Base-by-base conservation (phyloP, 2,329 filamentous ascomycete species). In the Botrytis cinerea region DNA sequence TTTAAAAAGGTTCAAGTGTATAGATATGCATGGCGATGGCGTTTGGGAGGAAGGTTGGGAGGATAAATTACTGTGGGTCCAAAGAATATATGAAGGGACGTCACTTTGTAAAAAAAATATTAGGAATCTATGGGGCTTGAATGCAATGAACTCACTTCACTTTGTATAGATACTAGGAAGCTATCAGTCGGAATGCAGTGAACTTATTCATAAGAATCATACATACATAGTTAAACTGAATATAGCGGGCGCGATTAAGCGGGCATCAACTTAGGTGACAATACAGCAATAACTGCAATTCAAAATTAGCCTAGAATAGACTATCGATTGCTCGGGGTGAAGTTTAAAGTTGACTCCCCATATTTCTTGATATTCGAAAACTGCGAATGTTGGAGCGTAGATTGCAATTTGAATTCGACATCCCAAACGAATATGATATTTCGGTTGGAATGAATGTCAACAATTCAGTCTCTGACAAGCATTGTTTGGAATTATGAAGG, bases 1-100 rank as follows among this genome's bases (percentile, higher is more conserved):
- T 67, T 12, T 67, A 25, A 28, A 20, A 5, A 12, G 35, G 9
- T 40, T 18, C 25, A 46, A 28, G 16, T 68, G 48, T 54, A 68
- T 43, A 40, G 48, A 68, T 57, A 68, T 68, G 66, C 66, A 57
- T 43, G 35, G 66, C 48, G 35, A 68, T 54, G 66, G 66, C 66
- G 66, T 68, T 68, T 43, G 6, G 14, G 61, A 20, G 48, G 25
- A 28, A 68, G 66, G 48, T 25, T 20, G 18, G 66, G 14, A 43
- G 66, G 66, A 43, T 57, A 57, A 28, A 12, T 2, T 57, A 28
- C 25, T 22, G 22, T 54, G 18, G n/a, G 57, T 57, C 20, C 25
- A 18, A 32, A 57, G n/a, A 9, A 48, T 48, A 38, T 32, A 35
- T 54, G 22, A 18, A 57, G 35, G 22, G 12, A 22, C 2, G 48